These are phyloP conservation scores for Pulveroboletus ravenelii DNA, from an alignment of 768 basidiomycete genomes.

Conservation along the genomic window DNA sequence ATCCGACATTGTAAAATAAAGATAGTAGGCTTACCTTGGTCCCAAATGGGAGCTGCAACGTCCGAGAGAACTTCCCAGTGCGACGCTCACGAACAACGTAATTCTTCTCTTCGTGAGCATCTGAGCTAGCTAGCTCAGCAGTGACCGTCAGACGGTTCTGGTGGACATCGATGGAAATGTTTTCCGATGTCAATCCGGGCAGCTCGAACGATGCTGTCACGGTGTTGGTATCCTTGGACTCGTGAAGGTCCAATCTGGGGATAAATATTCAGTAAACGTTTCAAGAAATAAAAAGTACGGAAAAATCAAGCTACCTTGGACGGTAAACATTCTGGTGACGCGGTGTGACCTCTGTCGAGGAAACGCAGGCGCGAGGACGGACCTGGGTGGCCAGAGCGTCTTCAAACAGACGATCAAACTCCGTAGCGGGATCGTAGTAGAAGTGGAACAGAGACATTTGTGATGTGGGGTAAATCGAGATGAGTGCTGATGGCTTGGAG, in stretches of 20 bases:
- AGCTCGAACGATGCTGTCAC: slow-evolving; percentile 54
- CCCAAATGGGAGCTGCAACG: slow-evolving; percentile 43
- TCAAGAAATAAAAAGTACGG: not conserved
- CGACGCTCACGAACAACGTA: slow-evolving; percentile 43
- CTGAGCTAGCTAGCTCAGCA: slow-evolving; percentile 35
- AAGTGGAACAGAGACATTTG: slow-evolving; percentile 3
- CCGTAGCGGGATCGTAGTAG: slow-evolving; percentile 1
- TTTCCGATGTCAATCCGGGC: slow-evolving; percentile 49
- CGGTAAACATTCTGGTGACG: not conserved
- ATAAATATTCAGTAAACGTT: not conserved
- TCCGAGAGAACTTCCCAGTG: slow-evolving; percentile 43
- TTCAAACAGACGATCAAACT: slow-evolving; percentile 8
- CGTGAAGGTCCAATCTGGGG: slow-evolving; percentile 44
- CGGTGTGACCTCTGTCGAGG: not conserved
- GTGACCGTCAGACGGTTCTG: slow-evolving; percentile 45
- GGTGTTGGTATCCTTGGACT: slow-evolving; percentile 35
- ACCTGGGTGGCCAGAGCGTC: slow-evolving; percentile 22
- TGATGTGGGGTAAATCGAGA: not conserved
- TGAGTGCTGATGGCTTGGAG: no score
- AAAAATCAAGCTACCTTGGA: slow-evolving; percentile 21
- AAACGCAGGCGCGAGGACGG: not conserved
- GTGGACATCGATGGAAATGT: slow-evolving; percentile 44
- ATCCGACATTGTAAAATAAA: not conserved
- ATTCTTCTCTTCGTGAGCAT: slow-evolving; percentile 32
- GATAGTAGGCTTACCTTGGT: slow-evolving; percentile 34